Conservation (phyloP, 805 yeast genomes). For the Saccharomycopsis vini region DNA sequence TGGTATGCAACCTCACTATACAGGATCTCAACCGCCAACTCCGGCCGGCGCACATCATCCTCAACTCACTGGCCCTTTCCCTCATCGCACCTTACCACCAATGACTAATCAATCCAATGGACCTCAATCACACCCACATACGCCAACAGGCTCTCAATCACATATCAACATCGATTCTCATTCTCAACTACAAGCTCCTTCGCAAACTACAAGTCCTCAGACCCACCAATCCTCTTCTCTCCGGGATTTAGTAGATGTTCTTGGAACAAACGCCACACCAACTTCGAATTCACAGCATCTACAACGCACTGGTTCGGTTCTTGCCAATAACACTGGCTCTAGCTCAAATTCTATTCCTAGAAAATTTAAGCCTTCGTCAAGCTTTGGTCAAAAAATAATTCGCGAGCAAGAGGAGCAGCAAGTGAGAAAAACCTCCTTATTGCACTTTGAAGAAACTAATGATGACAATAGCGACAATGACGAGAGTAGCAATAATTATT, state of each 20-base stretch:
- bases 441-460: constrained; percentile 30
- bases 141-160: too few species aligned
- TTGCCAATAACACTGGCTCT: constrained; percentile 10
- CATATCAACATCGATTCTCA: too few species aligned
- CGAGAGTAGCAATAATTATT: constrained; percentile 14
- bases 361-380: constrained; percentile 71
- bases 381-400: constrained; percentile 71
- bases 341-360: constrained; percentile 18
- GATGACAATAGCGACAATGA: constrained; percentile 30
- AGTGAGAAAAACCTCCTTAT: constrained; percentile 25
- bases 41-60: too few species aligned
- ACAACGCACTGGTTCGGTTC: constrained; percentile 25
- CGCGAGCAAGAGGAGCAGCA: constrained; percentile 28
- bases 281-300: too few species aligned
- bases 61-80: too few species aligned
- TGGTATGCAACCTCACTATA: too few species aligned
- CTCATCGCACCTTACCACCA: too few species aligned
- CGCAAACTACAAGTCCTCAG: too few species aligned
- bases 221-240: constrained; percentile 12
- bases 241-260: constrained; percentile 18
- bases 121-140: too few species aligned
- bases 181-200: too few species aligned
- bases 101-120: too few species aligned
- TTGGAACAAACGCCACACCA: constrained; percentile 27
- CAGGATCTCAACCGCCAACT: too few species aligned